Evolutionary conservation across 2,329 filamentous ascomycete genomes (phyloP).

Genomic region (Elsinoe necatrix): DNA sequence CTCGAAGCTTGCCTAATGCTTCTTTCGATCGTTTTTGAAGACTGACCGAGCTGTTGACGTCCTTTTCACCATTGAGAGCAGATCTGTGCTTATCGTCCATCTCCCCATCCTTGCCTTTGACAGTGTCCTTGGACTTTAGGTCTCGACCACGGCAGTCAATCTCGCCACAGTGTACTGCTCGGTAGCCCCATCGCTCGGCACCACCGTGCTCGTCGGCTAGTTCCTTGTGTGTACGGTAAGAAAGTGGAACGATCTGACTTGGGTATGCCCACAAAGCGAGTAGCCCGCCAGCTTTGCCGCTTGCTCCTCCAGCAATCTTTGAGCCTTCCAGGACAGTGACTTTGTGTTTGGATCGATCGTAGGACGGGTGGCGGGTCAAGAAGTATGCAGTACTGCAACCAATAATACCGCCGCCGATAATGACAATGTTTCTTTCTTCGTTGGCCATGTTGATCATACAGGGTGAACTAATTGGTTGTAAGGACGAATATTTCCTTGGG

Average conservation of each 20-base stretch:
- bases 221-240: constrained; percentile 73
- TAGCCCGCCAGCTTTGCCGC: constrained; percentile 87
- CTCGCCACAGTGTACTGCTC: constrained; percentile 66
- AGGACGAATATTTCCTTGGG: no score
- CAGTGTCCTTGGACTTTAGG: constrained; percentile 24
- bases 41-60: constrained; percentile 32
- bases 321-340: constrained; percentile 84
- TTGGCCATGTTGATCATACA: constrained; percentile 23
- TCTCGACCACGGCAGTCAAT: constrained; percentile 38
- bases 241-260: constrained; percentile 70
- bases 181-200: constrained; percentile 74
- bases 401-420: constrained; percentile 75
- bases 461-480: background rate
- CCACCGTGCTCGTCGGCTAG: constrained; percentile 79
- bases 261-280: constrained; percentile 91
- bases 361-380: constrained; percentile 75
- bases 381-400: constrained; percentile 88
- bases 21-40: constrained; percentile 48
- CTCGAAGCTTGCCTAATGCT: constrained; percentile 43
- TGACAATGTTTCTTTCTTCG: constrained; percentile 28
- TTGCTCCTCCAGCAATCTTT: constrained; percentile 79
- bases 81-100: constrained; percentile 26
- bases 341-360: constrained; percentile 62
- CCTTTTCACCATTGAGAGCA: constrained; percentile 25
- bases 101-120: constrained; percentile 24